Evolutionary conservation across 2,329 filamentous ascomycete species (phyloP).

Genomic region (Aspergillus persii): DNA sequence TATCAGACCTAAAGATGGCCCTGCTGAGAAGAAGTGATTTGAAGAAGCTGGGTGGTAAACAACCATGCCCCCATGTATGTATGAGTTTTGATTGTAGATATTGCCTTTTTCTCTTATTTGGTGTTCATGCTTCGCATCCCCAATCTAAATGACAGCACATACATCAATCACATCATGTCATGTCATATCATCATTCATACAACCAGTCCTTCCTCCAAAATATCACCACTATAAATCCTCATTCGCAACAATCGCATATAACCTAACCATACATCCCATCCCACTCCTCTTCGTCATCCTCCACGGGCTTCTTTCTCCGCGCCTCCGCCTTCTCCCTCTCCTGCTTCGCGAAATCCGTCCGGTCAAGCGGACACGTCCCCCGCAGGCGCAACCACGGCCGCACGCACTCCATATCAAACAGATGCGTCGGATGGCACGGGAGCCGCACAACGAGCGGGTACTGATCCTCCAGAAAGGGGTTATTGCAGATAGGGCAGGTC

Average conservation of each 20-base stretch:
- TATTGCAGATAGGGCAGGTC: constrained; percentile 60
- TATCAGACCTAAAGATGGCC: constrained; percentile 35
- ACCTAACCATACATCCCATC: constrained; percentile 47
- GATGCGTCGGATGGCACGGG: constrained; percentile 60
- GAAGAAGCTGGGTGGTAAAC: neutral
- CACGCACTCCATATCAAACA: constrained; percentile 66
- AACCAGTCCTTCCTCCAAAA: neutral
- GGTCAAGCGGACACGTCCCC: constrained; percentile 62
- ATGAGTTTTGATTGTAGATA: constrained; percentile 1
- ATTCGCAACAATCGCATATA: neutral
- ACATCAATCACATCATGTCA: neutral
- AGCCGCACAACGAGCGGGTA: constrained; percentile 64
- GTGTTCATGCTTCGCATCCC: neutral
- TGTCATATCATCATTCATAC: neutral
- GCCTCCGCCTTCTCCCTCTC: constrained; percentile 51
- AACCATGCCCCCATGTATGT: neutral
- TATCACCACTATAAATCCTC: neutral
- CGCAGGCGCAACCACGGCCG: constrained; percentile 63
- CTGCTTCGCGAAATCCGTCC: constrained; percentile 58
- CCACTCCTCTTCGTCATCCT: constrained; percentile 47
- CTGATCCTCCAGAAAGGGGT: constrained; percentile 60
- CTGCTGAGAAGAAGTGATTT: neutral
- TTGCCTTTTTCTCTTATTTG: neutral
- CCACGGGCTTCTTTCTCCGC: constrained; percentile 44
- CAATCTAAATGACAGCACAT: neutral